Evolutionary conservation across 2,329 filamentous ascomycete genomes (phyloP), one percentile per base, ranked within the genome.

Genomic region (Laburnicola sp.): DNA sequence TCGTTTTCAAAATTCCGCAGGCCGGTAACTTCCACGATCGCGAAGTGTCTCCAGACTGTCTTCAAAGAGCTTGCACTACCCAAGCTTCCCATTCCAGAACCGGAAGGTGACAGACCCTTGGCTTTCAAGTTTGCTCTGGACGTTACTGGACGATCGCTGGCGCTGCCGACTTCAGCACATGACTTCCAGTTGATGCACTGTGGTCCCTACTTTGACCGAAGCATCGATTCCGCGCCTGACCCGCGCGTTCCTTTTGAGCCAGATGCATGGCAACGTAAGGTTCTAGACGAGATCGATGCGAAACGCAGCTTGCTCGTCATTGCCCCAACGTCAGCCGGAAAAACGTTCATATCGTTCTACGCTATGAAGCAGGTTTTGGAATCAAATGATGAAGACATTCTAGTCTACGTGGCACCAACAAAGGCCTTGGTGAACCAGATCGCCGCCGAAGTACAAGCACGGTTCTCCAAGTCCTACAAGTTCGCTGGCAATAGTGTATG

Each of bases 341-440:
- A 92, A 70, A 93, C 88, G 0, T 93, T 92, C 68, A 92, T 92
- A 51, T 87, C 84, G 0, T 93, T 92, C 69, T 91, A 93, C 60
- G 88, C 88, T 1, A 93, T 92, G 86, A 86, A 88, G 63, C 85
- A 89, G 64, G 76, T 91, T 1, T 75, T 93, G 7, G 79, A 87
- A 63, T 79, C 80, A 3, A 83, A 82, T 54, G 82, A 92, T 53
- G 83, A 90, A 42, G 85, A 83, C 2, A 80, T 92, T 2, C 72
- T 93, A 5, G 86, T 92, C 0, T 93, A 92, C 58, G 86, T 93
- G 4, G 89, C 88, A 0, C 89, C 89, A 0, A 92, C 88, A 0
- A 93, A 93, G 65, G 88, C 89, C 3, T 76, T 93, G 8, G 88
- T 92, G 51, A 92, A 92, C 65, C 89, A 93, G 68, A 91, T 93